These are phyloP conservation scores for Ogataea hybrid DNA, from an alignment of 1,139 yeast species.

Conservation along the genomic window DNA sequence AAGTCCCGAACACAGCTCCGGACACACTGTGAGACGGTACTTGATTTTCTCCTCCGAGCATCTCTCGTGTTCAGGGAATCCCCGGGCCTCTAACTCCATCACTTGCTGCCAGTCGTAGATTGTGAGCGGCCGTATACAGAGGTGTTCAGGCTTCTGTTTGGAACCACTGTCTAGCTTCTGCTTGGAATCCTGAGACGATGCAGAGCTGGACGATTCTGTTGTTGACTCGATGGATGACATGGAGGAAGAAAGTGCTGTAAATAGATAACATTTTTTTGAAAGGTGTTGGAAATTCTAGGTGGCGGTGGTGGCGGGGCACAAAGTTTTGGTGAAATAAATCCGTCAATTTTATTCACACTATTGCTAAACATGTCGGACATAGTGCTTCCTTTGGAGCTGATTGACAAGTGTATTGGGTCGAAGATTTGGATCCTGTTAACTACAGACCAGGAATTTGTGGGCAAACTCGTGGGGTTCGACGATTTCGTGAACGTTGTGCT, in stretches of 20 bases:
- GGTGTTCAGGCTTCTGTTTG: slow-evolving; percentile 47
- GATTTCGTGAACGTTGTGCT: slow-evolving; percentile 93
- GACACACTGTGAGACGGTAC: slow-evolving; percentile 77
- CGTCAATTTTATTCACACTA: not conserved
- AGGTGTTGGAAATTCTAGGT: not conserved
- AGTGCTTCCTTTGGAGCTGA: slow-evolving; percentile 75
- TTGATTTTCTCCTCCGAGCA: slow-evolving; percentile 60
- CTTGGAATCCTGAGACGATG: slow-evolving; percentile 16
- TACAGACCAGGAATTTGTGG: slow-evolving; percentile 74
- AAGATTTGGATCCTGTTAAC: slow-evolving; percentile 76
- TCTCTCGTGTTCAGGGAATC: slow-evolving; percentile 69
- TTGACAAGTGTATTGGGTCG: slow-evolving; percentile 85
- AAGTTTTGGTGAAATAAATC: no score
- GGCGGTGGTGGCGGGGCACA: slow-evolving; percentile 4
- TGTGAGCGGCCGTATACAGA: slow-evolving; percentile 81
- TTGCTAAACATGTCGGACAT: slow-evolving; percentile 5
- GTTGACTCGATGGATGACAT: slow-evolving; percentile 18
- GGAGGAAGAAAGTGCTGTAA: not conserved
- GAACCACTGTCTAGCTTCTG: slow-evolving; percentile 1
- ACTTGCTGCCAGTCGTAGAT: slow-evolving; percentile 66
- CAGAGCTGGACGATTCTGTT: slow-evolving; percentile 17
- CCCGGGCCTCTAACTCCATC: slow-evolving; percentile 56
- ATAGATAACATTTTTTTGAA: slow-evolving; percentile 2
- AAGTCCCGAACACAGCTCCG: slow-evolving; percentile 87
- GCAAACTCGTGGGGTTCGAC: slow-evolving; percentile 88